Conservation (phyloP, 2,329 filamentous ascomycete species). For the Aspergillus felis region DNA sequence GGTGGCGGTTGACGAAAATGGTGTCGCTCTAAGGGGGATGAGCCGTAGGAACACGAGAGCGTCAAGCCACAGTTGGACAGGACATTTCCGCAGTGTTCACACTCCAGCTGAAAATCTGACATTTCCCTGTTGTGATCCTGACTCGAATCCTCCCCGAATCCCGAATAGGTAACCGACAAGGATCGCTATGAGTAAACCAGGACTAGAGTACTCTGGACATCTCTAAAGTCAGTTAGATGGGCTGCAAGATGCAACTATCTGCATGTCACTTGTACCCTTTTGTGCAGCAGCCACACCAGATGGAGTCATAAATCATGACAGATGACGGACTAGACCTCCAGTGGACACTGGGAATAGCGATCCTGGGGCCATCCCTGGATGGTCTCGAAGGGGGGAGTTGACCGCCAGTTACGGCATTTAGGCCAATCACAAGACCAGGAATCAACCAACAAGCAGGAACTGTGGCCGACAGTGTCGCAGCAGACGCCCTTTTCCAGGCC, state of each 20-base stretch:
- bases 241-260: neutral
- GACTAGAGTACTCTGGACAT: neutral
- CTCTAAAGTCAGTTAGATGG: neutral
- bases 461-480: constrained; percentile 5
- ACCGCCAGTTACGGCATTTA: constrained; percentile 6
- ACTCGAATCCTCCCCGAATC: constrained; percentile 12
- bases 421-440: constrained; percentile 9
- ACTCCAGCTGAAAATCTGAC: neutral
- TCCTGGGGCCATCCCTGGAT: neutral
- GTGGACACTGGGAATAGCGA: neutral
- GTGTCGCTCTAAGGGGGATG: neutral
- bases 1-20: neutral
- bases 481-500: neutral
- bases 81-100: neutral
- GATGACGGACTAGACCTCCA: neutral
- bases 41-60: constrained; percentile 12
- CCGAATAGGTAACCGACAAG: neutral
- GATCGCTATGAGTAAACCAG: neutral
- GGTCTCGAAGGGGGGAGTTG: neutral
- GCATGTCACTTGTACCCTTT: neutral
- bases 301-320: neutral
- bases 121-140: neutral
- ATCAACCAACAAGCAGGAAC: constrained; percentile 3
- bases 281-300: neutral
- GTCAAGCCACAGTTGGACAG: constrained; percentile 13